Evolutionary conservation across 78 protist genomes (phyloP).

Genomic region (Acrasis kona): DNA sequence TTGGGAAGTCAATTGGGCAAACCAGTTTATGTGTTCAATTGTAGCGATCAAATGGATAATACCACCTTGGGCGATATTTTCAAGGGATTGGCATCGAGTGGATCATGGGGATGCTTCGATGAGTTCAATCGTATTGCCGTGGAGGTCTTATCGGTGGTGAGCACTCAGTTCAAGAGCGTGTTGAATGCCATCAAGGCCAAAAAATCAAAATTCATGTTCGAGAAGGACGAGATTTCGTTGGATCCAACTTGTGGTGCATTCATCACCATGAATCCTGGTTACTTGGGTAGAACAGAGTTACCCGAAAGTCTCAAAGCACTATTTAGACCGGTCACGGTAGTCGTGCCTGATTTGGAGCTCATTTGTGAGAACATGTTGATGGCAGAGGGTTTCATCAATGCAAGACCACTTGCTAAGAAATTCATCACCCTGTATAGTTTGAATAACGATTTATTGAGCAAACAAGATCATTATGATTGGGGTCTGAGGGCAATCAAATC

Average conservation of each 20-base stretch:
- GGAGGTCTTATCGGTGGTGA: slow-evolving; percentile 83
- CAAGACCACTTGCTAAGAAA: slow-evolving; percentile 57
- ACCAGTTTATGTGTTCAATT: slow-evolving; percentile 59
- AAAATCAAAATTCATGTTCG: slow-evolving; percentile 1
- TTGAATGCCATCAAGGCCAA: slow-evolving; percentile 39
- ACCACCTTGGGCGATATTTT: slow-evolving; percentile 51
- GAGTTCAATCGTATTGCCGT: slow-evolving; percentile 70
- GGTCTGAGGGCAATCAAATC: slow-evolving; percentile 87
- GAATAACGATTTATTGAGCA: slow-evolving; percentile 65
- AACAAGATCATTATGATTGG: slow-evolving; percentile 85
- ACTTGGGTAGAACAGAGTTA: slow-evolving; percentile 79
- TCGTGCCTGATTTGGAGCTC: slow-evolving; percentile 68
- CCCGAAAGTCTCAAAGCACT: slow-evolving; percentile 87
- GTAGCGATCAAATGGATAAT: slow-evolving; percentile 76
- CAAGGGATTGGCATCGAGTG: slow-evolving; percentile 77
- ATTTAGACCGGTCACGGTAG: slow-evolving; percentile 79
- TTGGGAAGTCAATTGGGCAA: slow-evolving; percentile 48
- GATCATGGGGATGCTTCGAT: slow-evolving; percentile 96
- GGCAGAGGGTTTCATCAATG: slow-evolving; percentile 64
- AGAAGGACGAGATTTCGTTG: slow-evolving; percentile 36
- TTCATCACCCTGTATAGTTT: slow-evolving; percentile 60
- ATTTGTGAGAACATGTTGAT: slow-evolving; percentile 73
- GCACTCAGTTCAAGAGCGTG: slow-evolving; percentile 66
- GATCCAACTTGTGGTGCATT: slow-evolving; percentile 43
- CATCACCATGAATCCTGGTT: slow-evolving; percentile 87